Evolutionary conservation across 192 early-diverging fungal genomes (phyloP), one percentile per base, ranked within the genome.

Genomic region (Gonapodya prolifera): DNA sequence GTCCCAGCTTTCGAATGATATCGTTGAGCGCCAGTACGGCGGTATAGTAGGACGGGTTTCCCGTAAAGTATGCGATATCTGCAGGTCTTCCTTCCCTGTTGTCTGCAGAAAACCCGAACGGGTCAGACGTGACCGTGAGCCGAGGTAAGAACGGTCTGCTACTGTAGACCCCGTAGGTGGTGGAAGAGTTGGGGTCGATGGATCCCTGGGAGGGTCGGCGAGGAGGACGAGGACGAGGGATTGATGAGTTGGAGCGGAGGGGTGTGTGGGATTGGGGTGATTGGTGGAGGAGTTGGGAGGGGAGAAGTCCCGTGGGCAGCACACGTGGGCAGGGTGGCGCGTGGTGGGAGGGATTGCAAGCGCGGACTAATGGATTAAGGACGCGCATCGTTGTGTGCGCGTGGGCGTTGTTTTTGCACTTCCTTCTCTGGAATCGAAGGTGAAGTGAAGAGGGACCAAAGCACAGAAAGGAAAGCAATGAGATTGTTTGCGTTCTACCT

Each of bases 51-150:
- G 28, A 32, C 71, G 71, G 28, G 31, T 73, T 73, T 32, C 28
- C 71, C 28, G 71, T 73, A 32, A 73, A 73, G 31, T 73, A 73
- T 16, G 71, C 71, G 31, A 73, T 73, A 32, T 73, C 32, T 32
- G 18, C 31, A 2, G 71, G 71, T 18, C 71, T 18, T 2, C 71
- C 71, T 61, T 61, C 45, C 8, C 45, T 8, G 8, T 23, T 23
- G 23, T 61, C 45, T 61, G 45, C 45, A 23, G 45, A 61, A 23
- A 61, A 61, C 8, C 45, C 45, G 45, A 61, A 61, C 45, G 45
- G 45, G 45, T 61, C 45, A 16, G 45, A 61, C 23, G 45, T 61
- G 8, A 23, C 23, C 23, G 45, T 61, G 8, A 61, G 45, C 8
- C 45, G 45, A 61, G 45, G 45, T 16, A 61, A 23, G 23, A 61